Percentiles rank a stretch among this genome's conserved stretches.
Evolutionary conservation across 139 green algal species (phyloP).

Genomic region (Chlamydomonas sphaeroides): DNA sequence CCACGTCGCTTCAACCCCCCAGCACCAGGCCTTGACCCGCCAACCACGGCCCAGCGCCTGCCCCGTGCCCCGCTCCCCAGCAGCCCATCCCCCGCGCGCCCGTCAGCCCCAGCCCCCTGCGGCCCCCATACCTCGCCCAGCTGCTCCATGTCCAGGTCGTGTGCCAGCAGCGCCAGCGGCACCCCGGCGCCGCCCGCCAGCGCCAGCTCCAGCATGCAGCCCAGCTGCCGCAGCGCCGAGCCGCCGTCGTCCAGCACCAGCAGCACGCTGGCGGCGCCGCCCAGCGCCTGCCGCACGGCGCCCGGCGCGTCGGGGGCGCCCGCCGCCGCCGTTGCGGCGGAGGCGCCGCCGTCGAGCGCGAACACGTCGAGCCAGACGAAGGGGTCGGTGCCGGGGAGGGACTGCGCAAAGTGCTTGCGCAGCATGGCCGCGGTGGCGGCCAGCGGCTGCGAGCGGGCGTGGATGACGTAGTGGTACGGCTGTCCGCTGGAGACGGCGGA

Average conservation of each 20-base stretch:
- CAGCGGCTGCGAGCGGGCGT: not conserved
- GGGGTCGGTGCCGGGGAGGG: not conserved
- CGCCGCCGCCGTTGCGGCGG: not conserved
- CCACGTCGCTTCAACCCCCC: too few relatives aligned
- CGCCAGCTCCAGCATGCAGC: constrained; percentile 11
- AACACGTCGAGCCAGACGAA: constrained; percentile 20
- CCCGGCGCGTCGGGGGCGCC: too few relatives aligned
- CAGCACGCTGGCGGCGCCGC: not conserved
- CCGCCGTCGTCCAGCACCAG: constrained; percentile 22
- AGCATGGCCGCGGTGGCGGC: constrained; percentile 11
- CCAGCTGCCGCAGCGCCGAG: not conserved
- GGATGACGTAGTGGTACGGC: constrained; percentile 28
- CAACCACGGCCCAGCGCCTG: not conserved
- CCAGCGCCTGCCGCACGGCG: not conserved
- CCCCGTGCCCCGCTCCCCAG: not conserved
- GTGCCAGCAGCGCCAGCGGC: constrained; percentile 18
- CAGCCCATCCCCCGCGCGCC: too few relatives aligned
- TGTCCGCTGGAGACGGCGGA: not conserved
- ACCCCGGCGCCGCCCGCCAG: not conserved
- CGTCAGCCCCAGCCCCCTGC: too few relatives aligned
- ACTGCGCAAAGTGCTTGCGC: constrained; percentile 6
- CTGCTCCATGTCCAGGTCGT: constrained; percentile 13
- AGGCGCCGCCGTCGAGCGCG: not conserved
- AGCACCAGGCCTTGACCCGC: too few relatives aligned
- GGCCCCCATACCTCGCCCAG: not conserved